These are phyloP conservation scores for Cystobasidium tubakii DNA, from an alignment of 768 basidiomycete genomes.

Conservation along the genomic window DNA sequence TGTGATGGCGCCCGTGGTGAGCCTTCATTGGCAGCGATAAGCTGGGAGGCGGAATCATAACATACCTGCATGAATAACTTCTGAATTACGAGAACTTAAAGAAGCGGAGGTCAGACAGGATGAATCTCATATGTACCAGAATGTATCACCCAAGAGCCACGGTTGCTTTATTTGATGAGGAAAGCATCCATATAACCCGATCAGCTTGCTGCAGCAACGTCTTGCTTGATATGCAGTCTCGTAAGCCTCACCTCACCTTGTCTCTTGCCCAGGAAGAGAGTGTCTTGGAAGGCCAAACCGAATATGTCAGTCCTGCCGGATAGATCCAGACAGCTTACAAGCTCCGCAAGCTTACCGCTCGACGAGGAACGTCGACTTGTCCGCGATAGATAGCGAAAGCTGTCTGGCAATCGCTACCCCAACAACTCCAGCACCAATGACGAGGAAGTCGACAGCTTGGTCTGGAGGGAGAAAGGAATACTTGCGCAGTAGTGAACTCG, in stretches of 20 bases:
- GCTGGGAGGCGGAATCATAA: too few species aligned
- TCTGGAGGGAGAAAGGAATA: conserved; percentile 66
- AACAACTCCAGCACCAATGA: conserved; percentile 73
- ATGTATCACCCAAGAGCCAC: conserved; percentile 56
- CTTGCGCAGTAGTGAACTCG: conserved; percentile 53
- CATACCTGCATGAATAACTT: conserved; percentile 83
- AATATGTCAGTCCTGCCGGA: too few species aligned
- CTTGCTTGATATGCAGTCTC: too few species aligned
- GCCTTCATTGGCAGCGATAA: too few species aligned
- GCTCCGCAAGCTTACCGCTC: conserved; percentile 60
- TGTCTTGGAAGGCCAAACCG: conserved; percentile 34
- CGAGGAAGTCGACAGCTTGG: conserved; percentile 68
- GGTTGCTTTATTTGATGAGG: neutral
- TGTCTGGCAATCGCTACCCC: conserved; percentile 79
- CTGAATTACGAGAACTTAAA: conserved; percentile 63
- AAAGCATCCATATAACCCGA: neutral
- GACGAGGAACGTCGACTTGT: conserved; percentile 69
- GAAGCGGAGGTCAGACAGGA: neutral
- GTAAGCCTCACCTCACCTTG: conserved; percentile 56
- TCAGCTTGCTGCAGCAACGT: conserved; percentile 11
- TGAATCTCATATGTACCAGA: conserved; percentile 6
- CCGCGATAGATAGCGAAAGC: conserved; percentile 61
- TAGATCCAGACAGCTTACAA: too few species aligned
- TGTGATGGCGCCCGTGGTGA: neutral
- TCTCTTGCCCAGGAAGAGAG: conserved; percentile 70